Evolutionary conservation across 2,329 filamentous ascomycete genomes (phyloP).

Genomic region (Colletotrichum echinochloae): DNA sequence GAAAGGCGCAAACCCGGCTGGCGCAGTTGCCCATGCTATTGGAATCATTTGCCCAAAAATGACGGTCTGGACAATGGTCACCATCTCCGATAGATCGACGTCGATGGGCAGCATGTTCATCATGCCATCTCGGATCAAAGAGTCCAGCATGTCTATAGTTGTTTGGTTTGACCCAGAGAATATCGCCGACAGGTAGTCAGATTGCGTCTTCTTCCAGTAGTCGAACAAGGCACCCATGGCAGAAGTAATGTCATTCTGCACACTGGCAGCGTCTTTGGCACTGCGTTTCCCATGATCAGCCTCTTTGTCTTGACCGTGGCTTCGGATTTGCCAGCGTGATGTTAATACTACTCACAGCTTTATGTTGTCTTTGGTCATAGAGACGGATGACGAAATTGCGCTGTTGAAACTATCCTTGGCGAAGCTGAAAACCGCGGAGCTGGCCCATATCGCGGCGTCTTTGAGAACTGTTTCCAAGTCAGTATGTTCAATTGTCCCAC

Average conservation of each 20-base stretch:
- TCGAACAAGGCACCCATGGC: slow-evolving; percentile 17
- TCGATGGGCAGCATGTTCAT: slow-evolving; percentile 28
- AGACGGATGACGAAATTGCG: not conserved
- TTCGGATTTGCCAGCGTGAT: not conserved
- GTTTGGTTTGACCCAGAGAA: slow-evolving; percentile 14
- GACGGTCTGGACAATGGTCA: not conserved
- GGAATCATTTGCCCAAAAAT: slow-evolving; percentile 29
- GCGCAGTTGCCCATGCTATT: slow-evolving; percentile 5
- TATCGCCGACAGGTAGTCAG: not conserved
- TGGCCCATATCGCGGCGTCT: slow-evolving; percentile 13
- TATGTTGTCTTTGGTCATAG: slow-evolving; percentile 3
- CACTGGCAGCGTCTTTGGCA: slow-evolving; percentile 8
- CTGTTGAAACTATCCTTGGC: slow-evolving; percentile 19
- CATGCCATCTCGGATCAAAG: slow-evolving; percentile 5
- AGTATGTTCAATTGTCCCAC: not conserved
- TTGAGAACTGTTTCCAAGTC: not conserved
- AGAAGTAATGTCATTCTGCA: slow-evolving; percentile 13
- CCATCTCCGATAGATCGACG: slow-evolving; percentile 20
- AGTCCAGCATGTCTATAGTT: slow-evolving; percentile 8
- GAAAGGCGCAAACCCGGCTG: slow-evolving; percentile 8
- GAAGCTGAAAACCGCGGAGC: not conserved
- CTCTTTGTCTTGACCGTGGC: not conserved
- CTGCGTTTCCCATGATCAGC: not conserved
- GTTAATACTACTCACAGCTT: not conserved
- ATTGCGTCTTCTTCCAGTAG: slow-evolving; percentile 27